Evolutionary conservation across 2,329 filamentous ascomycete species (phyloP).

Genomic region (Lecanoromycetidae sp.): DNA sequence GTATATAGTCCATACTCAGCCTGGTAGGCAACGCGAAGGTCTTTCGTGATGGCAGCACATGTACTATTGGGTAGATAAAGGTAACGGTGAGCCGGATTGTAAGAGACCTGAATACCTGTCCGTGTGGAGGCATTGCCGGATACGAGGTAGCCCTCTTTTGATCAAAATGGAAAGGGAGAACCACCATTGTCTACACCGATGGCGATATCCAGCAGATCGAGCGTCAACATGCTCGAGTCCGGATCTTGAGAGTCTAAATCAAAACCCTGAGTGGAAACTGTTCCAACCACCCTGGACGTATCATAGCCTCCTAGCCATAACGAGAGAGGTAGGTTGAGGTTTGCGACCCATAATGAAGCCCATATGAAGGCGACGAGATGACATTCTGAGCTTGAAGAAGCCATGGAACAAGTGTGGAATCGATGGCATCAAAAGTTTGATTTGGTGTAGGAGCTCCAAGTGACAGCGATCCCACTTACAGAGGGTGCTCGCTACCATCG

Average conservation of each 20-base stretch:
- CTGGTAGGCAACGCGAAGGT: slow-evolving; percentile 31
- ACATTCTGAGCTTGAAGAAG: background rate
- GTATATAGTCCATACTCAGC: slow-evolving; percentile 30
- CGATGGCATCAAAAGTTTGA: slow-evolving; percentile 15
- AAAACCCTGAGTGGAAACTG: background rate
- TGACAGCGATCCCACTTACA: slow-evolving; percentile 16
- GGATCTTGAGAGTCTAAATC: too few relatives aligned
- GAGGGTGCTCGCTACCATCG: slow-evolving; percentile 17
- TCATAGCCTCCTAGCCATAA: slow-evolving; percentile 5
- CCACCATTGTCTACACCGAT: slow-evolving; percentile 31
- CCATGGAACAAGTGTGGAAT: background rate
- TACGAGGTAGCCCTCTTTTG: slow-evolving; percentile 21
- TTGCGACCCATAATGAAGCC: background rate
- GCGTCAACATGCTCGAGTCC: slow-evolving; percentile 9
- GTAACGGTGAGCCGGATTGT: slow-evolving; percentile 29
- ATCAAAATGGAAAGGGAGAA: slow-evolving; percentile 29
- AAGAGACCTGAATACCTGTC: slow-evolving; percentile 18
- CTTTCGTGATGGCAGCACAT: slow-evolving; percentile 30
- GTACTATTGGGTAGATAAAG: slow-evolving; percentile 31
- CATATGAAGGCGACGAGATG: background rate
- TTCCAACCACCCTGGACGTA: background rate
- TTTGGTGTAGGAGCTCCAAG: slow-evolving; percentile 21
- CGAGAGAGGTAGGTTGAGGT: background rate
- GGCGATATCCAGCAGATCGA: slow-evolving; percentile 29
- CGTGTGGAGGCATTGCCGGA: slow-evolving; percentile 23